Conservation (phyloP, 192 early-diverging fungal species). For the Entrophospora sp. region DNA sequence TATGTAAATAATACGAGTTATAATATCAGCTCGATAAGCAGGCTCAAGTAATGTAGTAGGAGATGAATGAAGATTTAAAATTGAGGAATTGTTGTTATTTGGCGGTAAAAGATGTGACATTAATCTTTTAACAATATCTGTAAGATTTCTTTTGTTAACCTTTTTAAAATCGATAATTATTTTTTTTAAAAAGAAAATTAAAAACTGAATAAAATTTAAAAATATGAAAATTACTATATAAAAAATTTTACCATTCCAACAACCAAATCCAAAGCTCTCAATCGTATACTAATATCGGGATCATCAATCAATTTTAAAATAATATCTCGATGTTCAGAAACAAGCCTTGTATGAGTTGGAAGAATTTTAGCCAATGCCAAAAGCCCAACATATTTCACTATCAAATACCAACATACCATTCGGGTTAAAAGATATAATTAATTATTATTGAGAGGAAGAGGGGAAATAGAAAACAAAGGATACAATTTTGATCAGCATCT, state of each 20-base stretch:
- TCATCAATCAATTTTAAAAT: conserved; percentile 88
- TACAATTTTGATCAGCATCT: conserved; percentile 86
- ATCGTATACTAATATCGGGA: conserved; percentile 83
- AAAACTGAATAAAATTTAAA: neutral
- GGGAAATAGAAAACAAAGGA: conserved; percentile 22
- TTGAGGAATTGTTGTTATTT: conserved; percentile 27
- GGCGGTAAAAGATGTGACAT: conserved; percentile 67
- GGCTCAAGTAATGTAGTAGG: conserved; percentile 44
- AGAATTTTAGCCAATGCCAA: conserved; percentile 78
- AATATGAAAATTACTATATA: neutral
- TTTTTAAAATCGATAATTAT: conserved; percentile 19
- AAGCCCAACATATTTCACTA: conserved; percentile 89
- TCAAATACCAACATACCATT: neutral
- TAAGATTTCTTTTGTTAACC: conserved; percentile 70
- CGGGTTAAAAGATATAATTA: neutral
- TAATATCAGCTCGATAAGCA: conserved; percentile 72
- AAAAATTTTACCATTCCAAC: conserved; percentile 60
- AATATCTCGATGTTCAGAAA: conserved; percentile 71
- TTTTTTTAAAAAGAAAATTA: too few relatives aligned
- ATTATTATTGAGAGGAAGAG: neutral
- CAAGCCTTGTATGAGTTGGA: conserved; percentile 72
- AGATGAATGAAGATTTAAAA: conserved; percentile 19
- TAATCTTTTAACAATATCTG: conserved; percentile 74
- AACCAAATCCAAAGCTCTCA: conserved; percentile 79
- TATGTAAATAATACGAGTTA: conserved; percentile 70